Evolutionary conservation across 352 stramenopile genomes (phyloP).

Genomic region (Pythium utonaiense): DNA sequence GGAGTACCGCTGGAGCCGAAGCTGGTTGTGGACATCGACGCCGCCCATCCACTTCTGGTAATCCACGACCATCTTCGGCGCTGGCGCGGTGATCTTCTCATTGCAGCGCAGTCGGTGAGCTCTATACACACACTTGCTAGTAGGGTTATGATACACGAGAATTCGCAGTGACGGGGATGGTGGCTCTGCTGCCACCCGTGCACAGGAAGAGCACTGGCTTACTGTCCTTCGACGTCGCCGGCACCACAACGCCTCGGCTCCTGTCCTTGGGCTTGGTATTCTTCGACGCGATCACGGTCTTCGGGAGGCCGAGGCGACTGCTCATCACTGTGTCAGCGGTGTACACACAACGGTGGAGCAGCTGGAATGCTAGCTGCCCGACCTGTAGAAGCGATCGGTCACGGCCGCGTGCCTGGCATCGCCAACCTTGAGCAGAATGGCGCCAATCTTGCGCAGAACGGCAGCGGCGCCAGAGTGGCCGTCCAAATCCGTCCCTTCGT

Average conservation of each 20-base stretch:
- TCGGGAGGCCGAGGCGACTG: constrained; percentile 8
- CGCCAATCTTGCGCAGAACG: too few relatives aligned
- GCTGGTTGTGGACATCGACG: constrained; percentile 10
- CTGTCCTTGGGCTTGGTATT: too few relatives aligned
- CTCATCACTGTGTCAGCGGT: constrained; percentile 25
- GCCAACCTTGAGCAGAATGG: constrained; percentile 21
- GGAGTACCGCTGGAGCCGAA: constrained; percentile 14
- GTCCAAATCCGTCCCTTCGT: too few relatives aligned
- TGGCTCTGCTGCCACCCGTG: constrained; percentile 15
- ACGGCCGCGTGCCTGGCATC: neutral
- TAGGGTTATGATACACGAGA: too few relatives aligned
- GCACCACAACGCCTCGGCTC: too few relatives aligned
- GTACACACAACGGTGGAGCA: constrained; percentile 26
- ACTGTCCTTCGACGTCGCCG: too few relatives aligned
- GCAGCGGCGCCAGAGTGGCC: too few relatives aligned
- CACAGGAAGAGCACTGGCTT: constrained; percentile 34
- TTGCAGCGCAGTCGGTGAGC: too few relatives aligned
- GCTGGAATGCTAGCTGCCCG: too few relatives aligned
- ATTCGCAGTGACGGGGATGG: too few relatives aligned
- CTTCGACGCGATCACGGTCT: constrained; percentile 8
- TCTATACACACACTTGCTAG: too few relatives aligned
- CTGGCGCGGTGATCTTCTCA: too few relatives aligned
- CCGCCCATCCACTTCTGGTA: constrained; percentile 18
- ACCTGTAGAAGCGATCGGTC: constrained; percentile 29
- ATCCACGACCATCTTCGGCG: neutral